Evolutionary conservation across 2,329 filamentous ascomycete genomes (phyloP).

Genomic region (Paecilomyces variotii): DNA sequence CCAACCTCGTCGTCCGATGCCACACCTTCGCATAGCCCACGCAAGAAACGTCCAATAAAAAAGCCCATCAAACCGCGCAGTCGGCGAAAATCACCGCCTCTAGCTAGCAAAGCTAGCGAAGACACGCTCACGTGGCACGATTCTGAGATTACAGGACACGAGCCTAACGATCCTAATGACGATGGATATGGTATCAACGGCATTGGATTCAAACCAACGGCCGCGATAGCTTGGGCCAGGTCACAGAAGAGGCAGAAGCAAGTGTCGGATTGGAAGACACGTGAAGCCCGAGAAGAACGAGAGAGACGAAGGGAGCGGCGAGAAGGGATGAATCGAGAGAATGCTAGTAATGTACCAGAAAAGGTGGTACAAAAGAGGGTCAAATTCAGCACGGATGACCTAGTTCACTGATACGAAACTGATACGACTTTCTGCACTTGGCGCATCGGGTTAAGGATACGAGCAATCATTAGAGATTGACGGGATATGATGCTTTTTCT

Average conservation of each 20-base stretch:
- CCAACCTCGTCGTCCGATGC: constrained; percentile 6
- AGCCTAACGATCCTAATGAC: constrained; percentile 48
- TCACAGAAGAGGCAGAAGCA: constrained; percentile 51
- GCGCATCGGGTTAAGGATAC: not conserved
- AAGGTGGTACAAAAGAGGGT: constrained; percentile 31
- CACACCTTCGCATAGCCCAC: constrained; percentile 7
- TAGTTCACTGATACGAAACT: not conserved
- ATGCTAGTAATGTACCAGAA: constrained; percentile 18
- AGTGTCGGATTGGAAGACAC: constrained; percentile 50
- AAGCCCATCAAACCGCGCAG: constrained; percentile 18
- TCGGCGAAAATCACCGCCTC: constrained; percentile 26
- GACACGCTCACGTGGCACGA: constrained; percentile 47
- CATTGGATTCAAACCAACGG: constrained; percentile 55
- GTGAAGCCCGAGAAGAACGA: constrained; percentile 52
- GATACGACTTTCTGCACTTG: not conserved
- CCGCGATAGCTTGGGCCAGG: constrained; percentile 50
- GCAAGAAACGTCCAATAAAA: constrained; percentile 14
- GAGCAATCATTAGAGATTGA: not conserved
- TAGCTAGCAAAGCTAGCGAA: constrained; percentile 15
- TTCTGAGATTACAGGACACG: constrained; percentile 55
- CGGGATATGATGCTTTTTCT: not conserved
- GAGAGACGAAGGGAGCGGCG: constrained; percentile 49
- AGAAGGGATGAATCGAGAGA: constrained; percentile 19
- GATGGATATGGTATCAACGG: constrained; percentile 59
- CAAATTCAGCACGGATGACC: constrained; percentile 27